A percentile compares a stretch with the other conserved stretches of the same genome.
phyloP scores from a whole-genome alignment of 345 rosid genomes.

The Kernera saxatilis region DNA sequence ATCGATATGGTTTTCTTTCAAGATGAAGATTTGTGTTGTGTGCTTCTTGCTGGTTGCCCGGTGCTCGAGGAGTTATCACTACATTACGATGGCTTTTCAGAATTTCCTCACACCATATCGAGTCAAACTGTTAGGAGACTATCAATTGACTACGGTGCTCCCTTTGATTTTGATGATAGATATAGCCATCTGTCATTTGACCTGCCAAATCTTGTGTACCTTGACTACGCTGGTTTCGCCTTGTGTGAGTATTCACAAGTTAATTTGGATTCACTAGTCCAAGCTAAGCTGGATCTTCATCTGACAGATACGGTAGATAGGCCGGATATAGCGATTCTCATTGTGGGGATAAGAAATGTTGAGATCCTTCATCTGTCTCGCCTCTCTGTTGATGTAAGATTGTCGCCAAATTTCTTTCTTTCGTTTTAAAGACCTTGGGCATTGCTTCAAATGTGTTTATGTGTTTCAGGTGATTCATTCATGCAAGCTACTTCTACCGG shows the following conservation, averaged over 20 bases:
- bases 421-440: not conserved
- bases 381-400: not conserved
- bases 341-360: not conserved
- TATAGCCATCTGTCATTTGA: not conserved
- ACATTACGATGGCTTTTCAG: not conserved
- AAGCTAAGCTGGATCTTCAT: not conserved
- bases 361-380: not conserved
- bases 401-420: not conserved
- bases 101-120: not conserved
- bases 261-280: not conserved
- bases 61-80: not conserved
- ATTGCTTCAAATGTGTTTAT: not conserved
- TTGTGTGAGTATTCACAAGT: not conserved
- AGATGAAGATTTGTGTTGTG: not conserved
- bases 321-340: not conserved
- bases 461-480: not conserved
- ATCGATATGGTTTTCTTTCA: not conserved
- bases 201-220: not conserved
- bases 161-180: fast-evolving
- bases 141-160: not conserved
- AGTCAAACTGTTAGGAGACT: not conserved
- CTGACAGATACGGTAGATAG: not conserved
- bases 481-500: not conserved
- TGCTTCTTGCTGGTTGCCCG: not conserved
- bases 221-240: not conserved